phyloP scores from a whole-genome alignment of 306 rosid genomes.

The Astragalus glycyphyllos region DNA sequence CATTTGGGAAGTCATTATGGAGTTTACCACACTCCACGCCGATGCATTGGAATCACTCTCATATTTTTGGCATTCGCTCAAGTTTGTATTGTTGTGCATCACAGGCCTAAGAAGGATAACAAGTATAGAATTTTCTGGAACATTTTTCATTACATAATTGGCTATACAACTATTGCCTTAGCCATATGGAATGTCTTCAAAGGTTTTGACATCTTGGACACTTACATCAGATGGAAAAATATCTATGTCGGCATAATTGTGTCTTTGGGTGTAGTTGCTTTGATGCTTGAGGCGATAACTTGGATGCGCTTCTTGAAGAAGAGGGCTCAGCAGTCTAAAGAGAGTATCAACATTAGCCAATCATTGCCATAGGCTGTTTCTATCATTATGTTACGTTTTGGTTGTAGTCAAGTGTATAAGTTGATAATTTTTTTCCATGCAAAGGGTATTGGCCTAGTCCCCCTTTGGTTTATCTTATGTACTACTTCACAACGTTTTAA shows the following conservation, averaged over 20 bases:
- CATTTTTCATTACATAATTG: conserved; percentile 26
- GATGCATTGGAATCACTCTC: conserved; percentile 42
- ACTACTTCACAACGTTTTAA: too few relatives aligned
- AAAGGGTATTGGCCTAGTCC: too few relatives aligned
- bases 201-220: conserved; percentile 34
- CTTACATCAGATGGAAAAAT: background rate
- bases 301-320: conserved; percentile 15
- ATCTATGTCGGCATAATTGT: background rate
- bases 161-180: conserved; percentile 33
- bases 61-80: conserved; percentile 13
- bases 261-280: background rate
- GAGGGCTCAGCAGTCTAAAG: too few relatives aligned
- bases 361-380: too few relatives aligned
- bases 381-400: too few relatives aligned
- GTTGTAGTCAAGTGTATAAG: too few relatives aligned
- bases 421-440: too few relatives aligned
- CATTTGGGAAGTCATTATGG: conserved; percentile 22
- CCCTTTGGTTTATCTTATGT: too few relatives aligned
- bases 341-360: too few relatives aligned
- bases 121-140: conserved; percentile 35
- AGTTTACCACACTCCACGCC: conserved; percentile 28
- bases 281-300: conserved; percentile 4
- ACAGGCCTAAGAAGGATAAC: conserved; percentile 34
- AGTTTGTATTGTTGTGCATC: background rate
- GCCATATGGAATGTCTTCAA: conserved; percentile 26